These are phyloP conservation scores for Psidium guajava DNA, from an alignment of 345 rosid species.

Conservation along the genomic window DNA sequence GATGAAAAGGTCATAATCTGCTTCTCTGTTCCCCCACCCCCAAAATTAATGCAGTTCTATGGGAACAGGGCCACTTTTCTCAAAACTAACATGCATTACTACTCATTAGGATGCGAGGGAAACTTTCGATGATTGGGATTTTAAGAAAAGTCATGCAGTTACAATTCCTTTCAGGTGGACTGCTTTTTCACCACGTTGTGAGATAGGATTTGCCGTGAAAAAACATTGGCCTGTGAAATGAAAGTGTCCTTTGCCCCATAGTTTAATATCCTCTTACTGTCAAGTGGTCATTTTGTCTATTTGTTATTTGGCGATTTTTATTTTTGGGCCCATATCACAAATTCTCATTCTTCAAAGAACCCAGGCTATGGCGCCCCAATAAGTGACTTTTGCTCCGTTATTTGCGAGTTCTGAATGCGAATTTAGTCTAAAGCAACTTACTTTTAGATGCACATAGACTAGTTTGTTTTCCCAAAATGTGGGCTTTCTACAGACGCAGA, in stretches of 20 bases:
- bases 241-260: not conserved
- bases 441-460: not conserved
- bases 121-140: not conserved
- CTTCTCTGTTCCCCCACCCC: no score
- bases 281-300: not conserved
- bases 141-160: not conserved
- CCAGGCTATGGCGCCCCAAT: not conserved
- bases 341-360: not conserved
- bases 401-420: not conserved
- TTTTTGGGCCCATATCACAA: not conserved
- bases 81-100: not conserved
- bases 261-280: not conserved
- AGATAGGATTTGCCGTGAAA: not conserved
- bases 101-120: not conserved
- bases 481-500: not conserved
- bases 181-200: not conserved
- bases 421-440: not conserved
- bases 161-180: not conserved
- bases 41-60: not conserved
- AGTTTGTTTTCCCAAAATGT: not conserved
- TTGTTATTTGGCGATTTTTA: not conserved
- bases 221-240: not conserved
- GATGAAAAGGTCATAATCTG: conserved; percentile 42
- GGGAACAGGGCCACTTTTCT: not conserved
- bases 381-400: not conserved